These are phyloP conservation scores for Tubosaeta sp. DNA, from an alignment of 768 basidiomycete genomes.

Conservation along the genomic window DNA sequence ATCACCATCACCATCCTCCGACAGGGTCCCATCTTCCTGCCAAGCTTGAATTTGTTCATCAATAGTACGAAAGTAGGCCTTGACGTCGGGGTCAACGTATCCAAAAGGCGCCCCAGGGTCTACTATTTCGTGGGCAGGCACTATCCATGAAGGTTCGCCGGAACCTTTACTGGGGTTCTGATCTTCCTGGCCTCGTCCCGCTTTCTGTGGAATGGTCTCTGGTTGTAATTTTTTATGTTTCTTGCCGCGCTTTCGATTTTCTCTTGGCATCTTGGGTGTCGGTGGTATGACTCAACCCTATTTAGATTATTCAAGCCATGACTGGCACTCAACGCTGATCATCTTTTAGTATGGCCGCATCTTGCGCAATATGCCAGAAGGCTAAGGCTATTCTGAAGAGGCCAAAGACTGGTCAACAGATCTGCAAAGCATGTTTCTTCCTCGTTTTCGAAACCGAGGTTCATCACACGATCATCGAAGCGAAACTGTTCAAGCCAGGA, in stretches of 20 bases:
- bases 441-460: constrained; percentile 97
- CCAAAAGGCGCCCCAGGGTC: constrained; percentile 80
- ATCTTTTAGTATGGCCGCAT: constrained; percentile 57
- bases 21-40: constrained; percentile 49
- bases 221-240: constrained; percentile 56
- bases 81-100: constrained; percentile 82
- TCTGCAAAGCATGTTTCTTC: constrained; percentile 96
- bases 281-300: background rate
- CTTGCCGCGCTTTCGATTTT: constrained; percentile 73
- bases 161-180: constrained; percentile 3
- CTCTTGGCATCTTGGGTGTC: constrained; percentile 55
- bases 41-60: constrained; percentile 85
- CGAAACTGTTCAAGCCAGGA: constrained; percentile 79
- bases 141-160: constrained; percentile 70
- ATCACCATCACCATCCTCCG: constrained; percentile 44
- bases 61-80: constrained; percentile 89
- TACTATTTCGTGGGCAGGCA: constrained; percentile 36
- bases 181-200: constrained; percentile 4
- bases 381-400: constrained; percentile 85
- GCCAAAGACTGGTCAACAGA: constrained; percentile 96
- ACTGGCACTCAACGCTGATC: background rate
- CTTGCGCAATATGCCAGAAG: constrained; percentile 72
- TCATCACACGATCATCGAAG: constrained; percentile 88
- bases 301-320: background rate
- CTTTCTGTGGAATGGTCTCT: constrained; percentile 3